These are phyloP conservation scores for Gastrolobium villosum DNA, from an alignment of 306 rosid species.

Conservation along the genomic window DNA sequence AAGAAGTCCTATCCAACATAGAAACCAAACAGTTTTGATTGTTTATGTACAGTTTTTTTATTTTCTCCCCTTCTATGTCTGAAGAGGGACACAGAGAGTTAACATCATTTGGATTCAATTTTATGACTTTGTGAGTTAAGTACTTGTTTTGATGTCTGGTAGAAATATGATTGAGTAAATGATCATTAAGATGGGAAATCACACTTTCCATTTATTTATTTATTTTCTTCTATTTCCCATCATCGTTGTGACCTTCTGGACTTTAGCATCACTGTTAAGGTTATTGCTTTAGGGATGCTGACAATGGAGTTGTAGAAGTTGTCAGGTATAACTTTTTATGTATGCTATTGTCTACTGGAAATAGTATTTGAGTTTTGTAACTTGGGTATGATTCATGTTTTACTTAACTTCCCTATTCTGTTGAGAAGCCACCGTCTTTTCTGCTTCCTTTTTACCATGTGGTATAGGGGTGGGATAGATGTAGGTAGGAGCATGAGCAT, in stretches of 20 bases:
- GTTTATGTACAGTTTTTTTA: background rate
- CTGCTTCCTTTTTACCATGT: background rate
- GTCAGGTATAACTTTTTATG: background rate
- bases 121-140: background rate
- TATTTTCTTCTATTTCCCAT: background rate
- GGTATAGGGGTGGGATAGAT: conserved; percentile 1
- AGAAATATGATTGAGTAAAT: background rate
- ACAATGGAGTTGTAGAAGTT: background rate
- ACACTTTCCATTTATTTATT: background rate
- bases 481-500: background rate
- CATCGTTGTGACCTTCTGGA: background rate
- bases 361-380: background rate
- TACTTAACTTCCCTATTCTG: background rate
- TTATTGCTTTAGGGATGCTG: background rate
- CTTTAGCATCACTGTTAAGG: background rate
- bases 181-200: background rate
- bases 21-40: conserved; percentile 19
- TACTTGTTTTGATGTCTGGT: background rate
- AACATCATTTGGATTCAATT: conserved; percentile 1
- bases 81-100: background rate
- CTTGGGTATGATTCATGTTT: background rate
- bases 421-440: background rate
- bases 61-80: background rate
- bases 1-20: background rate
- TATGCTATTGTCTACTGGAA: conserved; percentile 6